Evolutionary conservation across 169 alveolate species (phyloP).

Genomic region (Neospora caninum): DNA sequence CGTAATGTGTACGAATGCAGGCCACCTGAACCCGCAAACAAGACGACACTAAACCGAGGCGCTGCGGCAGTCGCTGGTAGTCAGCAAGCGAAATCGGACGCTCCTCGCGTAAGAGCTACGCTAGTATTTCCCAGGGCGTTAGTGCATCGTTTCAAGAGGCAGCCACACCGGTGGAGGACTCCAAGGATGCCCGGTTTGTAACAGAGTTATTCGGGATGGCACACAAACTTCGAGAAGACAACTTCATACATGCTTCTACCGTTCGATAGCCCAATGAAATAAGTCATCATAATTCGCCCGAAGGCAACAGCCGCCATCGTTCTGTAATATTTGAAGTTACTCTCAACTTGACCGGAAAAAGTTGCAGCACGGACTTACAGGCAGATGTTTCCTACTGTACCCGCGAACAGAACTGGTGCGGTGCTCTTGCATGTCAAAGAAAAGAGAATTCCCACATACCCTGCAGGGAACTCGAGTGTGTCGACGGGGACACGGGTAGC

Average conservation of each 20-base stretch:
- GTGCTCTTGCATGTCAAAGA: slow-evolving; percentile 12
- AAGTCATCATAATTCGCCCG: slow-evolving; percentile 4
- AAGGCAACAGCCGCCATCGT: not conserved
- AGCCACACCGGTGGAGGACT: too few relatives aligned
- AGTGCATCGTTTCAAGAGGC: too few relatives aligned
- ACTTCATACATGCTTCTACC: not conserved
- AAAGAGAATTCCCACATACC: not conserved
- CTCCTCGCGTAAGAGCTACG: too few relatives aligned
- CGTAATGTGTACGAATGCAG: too few relatives aligned
- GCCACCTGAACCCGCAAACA: too few relatives aligned
- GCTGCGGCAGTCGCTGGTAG: too few relatives aligned
- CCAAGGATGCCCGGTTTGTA: too few relatives aligned
- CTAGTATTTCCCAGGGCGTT: too few relatives aligned
- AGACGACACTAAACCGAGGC: too few relatives aligned
- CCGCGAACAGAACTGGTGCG: slow-evolving; percentile 12
- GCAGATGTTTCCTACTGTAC: slow-evolving; percentile 8
- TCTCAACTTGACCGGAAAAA: too few relatives aligned
- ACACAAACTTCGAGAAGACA: not conserved
- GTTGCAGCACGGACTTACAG: not conserved
- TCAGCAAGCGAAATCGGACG: too few relatives aligned
- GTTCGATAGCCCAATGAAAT: not conserved
- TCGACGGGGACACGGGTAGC: not conserved
- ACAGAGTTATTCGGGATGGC: not conserved
- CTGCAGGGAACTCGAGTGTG: not conserved
- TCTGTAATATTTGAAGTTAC: not conserved